Base-by-base conservation (phyloP, 75 land plant species). In the Azolla pinnata region DNA sequence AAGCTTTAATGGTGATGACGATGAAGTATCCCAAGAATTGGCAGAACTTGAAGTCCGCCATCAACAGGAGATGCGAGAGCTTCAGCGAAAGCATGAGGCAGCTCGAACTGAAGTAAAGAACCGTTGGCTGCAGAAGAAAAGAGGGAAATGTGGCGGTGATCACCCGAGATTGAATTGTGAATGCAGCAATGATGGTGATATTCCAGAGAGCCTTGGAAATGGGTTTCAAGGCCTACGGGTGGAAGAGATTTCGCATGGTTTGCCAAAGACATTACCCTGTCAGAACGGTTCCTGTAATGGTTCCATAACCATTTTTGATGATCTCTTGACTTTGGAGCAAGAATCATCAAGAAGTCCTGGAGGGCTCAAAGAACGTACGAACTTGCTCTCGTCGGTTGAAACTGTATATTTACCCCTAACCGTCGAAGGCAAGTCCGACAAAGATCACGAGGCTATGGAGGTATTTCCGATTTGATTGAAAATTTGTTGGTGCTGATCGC, bases 11-110 rank as follows among this genome's bases (percentile, higher is more conserved):
- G 70, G 51, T 35, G 60, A 64, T 18, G 74, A 71, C 33, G 69
- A 71, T 27, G 40, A 32, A 31, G 57, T 58, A 9, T 23, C 62
- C 5, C 62, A 47, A 1, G 75, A 66, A 57, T 53, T 72, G 25
- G 46, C 59, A 45, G 27, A 31, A 19, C 44, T 72, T 34, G 70
- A 54, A 29, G 29, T 25, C 31, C 56, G 56, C 20, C 70, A 66
- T 40, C 45, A 59, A 56, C 63, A 66, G 35, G 75, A 72, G 56
- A n/a, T 50, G 57, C 56, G 31, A 45, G 69, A 72, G 40, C 70
- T 72, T 33, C 75, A 72, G 34, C 16, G 38, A 49, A 59, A 53
- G 28, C 75, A 72, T 28, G 75, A 72, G 58, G 54, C 30, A 38
- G 75, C 75, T 30, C 25, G 65, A 18, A 33, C 47, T 20, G 70